Conservation (phyloP, 139 green algal genomes). For the Chlorella vulgaris region DNA sequence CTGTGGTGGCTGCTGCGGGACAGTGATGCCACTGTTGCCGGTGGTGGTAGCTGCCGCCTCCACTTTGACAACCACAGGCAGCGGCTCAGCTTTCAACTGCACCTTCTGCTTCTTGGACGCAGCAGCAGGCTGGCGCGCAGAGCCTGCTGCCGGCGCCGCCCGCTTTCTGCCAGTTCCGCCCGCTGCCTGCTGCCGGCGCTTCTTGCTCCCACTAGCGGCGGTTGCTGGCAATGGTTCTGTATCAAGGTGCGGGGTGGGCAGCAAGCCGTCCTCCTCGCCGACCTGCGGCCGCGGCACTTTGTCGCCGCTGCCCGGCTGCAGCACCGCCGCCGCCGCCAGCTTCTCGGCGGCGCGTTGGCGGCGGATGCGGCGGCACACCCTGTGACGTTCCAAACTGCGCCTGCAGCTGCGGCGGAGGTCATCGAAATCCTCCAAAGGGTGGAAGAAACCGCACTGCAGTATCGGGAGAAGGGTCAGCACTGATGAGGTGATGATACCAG, state of each 20-base stretch:
- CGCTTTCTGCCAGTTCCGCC: not conserved
- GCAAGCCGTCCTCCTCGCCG: not conserved
- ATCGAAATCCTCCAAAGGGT: not conserved
- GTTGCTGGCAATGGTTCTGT: not conserved
- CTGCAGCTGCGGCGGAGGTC: not conserved
- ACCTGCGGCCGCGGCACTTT: not conserved
- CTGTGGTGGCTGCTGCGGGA: too few species aligned
- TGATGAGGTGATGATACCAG: too few species aligned
- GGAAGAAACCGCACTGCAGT: not conserved
- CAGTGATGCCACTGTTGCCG: too few species aligned
- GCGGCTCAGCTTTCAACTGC: not conserved
- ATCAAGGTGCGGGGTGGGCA: not conserved
- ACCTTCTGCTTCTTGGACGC: not conserved
- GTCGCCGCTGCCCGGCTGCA: not conserved
- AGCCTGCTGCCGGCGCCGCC: not conserved
- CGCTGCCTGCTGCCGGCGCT: not conserved
- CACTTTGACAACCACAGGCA: not conserved
- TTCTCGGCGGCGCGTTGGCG: not conserved
- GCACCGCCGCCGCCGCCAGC: too few species aligned
- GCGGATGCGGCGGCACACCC: not conserved
- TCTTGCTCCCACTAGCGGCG: not conserved
- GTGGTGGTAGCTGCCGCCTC: not conserved
- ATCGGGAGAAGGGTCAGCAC: too few species aligned
- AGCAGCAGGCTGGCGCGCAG: too few species aligned
- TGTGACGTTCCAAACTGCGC: not conserved